Conservation (phyloP, 305 asterid species). For the Rubia peregrina region DNA sequence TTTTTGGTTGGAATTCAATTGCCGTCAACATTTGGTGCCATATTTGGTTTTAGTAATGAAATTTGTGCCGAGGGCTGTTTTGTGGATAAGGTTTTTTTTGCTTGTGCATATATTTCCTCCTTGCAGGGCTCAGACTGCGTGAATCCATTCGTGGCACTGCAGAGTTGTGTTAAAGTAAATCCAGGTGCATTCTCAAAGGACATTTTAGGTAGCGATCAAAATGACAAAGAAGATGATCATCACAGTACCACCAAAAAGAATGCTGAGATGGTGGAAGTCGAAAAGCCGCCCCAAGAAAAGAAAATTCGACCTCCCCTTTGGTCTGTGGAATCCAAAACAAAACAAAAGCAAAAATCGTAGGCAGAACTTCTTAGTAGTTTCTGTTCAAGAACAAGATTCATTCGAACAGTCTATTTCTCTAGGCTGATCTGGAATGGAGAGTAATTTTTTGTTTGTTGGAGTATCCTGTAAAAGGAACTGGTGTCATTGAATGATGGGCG, state of each 20-base stretch:
- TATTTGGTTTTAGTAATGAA: neutral
- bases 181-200: conserved; percentile 80
- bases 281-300: conserved; percentile 34
- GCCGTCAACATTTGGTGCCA: neutral
- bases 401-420: neutral
- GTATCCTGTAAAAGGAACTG: too few relatives aligned
- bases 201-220: conserved; percentile 32
- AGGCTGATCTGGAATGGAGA: neutral
- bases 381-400: neutral
- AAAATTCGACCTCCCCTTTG: conserved; percentile 64
- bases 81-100: neutral
- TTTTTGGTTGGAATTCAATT: neutral
- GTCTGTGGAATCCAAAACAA: conserved; percentile 41
- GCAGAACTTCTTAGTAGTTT: neutral
- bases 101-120: neutral
- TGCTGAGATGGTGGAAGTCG: conserved; percentile 27
- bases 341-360: conserved; percentile 17
- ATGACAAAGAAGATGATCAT: neutral
- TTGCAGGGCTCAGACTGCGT: conserved; percentile 72
- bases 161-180: conserved; percentile 65
- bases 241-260: neutral
- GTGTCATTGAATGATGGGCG: too few relatives aligned
- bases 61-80: neutral
- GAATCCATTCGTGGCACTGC: conserved; percentile 71
- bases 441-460: neutral